phyloP scores from a whole-genome alignment of 2,329 filamentous ascomycete species.

The Coccinonectria pachysandricola region DNA sequence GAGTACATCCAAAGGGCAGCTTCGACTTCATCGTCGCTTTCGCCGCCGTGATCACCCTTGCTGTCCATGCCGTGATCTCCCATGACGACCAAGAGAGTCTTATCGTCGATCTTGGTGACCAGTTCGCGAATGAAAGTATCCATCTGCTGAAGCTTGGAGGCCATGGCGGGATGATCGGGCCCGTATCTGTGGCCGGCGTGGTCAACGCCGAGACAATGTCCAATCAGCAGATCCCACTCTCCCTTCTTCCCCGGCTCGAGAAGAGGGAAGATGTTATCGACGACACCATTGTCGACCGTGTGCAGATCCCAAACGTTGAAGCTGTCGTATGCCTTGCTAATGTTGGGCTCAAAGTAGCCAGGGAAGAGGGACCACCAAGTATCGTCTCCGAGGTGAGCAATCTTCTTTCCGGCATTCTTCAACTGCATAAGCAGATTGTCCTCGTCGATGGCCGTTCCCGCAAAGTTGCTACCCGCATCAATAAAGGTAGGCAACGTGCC shows the following conservation, averaged over 20 bases:
- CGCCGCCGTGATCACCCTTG: conserved; percentile 96
- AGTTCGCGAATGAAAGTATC: conserved; percentile 66
- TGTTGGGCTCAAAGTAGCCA: conserved; percentile 77
- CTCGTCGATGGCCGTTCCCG: conserved; percentile 89
- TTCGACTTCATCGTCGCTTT: conserved; percentile 92
- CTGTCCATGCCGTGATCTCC: conserved; percentile 98
- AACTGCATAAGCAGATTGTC: conserved; percentile 66
- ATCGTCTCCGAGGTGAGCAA: conserved; percentile 95
- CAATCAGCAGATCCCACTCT: conserved; percentile 90
- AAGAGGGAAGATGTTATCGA: conserved; percentile 80
- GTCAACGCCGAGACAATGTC: conserved; percentile 89
- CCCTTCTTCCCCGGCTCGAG: conserved; percentile 52
- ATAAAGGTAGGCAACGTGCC: conserved; percentile 92
- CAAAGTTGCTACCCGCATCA: conserved; percentile 90
- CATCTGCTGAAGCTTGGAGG: conserved; percentile 85
- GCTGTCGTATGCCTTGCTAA: conserved; percentile 86
- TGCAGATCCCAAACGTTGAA: conserved; percentile 98
- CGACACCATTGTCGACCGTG: conserved; percentile 91
- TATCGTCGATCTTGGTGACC: conserved; percentile 62
- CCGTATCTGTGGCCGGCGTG: conserved; percentile 96
- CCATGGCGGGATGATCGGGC: conserved; percentile 86
- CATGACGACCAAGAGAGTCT: conserved; percentile 88
- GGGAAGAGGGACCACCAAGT: conserved; percentile 94
- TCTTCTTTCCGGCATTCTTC: conserved; percentile 53
- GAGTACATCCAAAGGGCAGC: conserved; percentile 98